Base-by-base conservation (phyloP, 164 flowering plant species). In the Magnolia officinalis region DNA sequence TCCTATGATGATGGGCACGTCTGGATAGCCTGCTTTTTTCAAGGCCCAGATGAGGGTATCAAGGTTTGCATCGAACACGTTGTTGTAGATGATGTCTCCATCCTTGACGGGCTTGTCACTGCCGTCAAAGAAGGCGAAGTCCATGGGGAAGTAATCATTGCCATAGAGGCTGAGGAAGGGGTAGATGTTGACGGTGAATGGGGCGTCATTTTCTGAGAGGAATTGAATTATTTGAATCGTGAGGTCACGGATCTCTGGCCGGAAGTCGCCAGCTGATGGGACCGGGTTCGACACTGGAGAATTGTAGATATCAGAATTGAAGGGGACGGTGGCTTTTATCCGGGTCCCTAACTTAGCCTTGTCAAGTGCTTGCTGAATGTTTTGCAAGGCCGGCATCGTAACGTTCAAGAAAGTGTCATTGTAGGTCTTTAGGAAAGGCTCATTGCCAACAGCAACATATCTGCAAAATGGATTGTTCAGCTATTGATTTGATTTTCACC, bases 111-210 rank as follows among this genome's bases (percentile, higher is more conserved):
- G 76, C 6, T 50, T 63, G 69, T 2, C 20, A 70, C 11, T 79
- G 24, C 97, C 97, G 49, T 91, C 95, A 58, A 95, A 92, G 88
- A 95, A 95, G 29, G 99, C 99, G 63, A 88, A 95, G 8, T 93
- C 85, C 0, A 87, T 6, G 0, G 99, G 99, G 78, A 95, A 95
- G 74, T 90, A 59, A 7, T 80, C 80, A 67, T 91, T 91, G 51
- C 78, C 84, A 78, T 90, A 89, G 10, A 95, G 91, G 71, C 97
- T 92, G 29, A 95, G 88, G 86, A 90, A 95, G 5, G 98, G 99
- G 72, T 95, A 95, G 64, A 95, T 95, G 85, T 95, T 95, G 8
- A 95, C 91, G 0, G 91, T 79, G 78, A 95, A 92, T 0, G 96
- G 95, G 1, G 94, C 84, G 0, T 86, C 81, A 80, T 90, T 87